Percentiles rank a stretch among this genome's conserved stretches.
Conservation (phyloP, 1,284 basidiomycete species). For the Ceratorhiza oryzae-sativae region DNA sequence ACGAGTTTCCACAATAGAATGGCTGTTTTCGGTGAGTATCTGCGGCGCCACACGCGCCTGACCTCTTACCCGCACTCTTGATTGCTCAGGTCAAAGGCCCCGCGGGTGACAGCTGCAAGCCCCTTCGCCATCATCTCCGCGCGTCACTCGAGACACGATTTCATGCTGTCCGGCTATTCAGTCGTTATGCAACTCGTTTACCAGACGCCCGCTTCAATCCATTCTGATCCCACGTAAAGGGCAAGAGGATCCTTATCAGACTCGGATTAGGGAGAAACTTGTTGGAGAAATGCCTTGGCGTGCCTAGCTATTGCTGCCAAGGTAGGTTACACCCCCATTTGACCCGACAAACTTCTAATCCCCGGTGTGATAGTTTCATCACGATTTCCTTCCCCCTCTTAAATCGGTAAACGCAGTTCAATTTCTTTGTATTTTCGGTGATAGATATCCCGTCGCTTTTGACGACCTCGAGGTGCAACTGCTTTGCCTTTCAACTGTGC, state of each 20-base stretch:
- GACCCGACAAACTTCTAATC: no score
- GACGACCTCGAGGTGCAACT: slow-evolving; percentile 24
- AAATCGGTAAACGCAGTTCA: slow-evolving; percentile 4
- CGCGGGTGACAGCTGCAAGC: background rate
- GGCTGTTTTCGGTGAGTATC: slow-evolving; percentile 11
- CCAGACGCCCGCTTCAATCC: background rate
- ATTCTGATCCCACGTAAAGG: slow-evolving; percentile 1
- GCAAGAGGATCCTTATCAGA: background rate
- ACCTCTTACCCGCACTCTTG: background rate
- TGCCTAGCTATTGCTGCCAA: slow-evolving; percentile 21
- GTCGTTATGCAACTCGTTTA: slow-evolving; percentile 20
- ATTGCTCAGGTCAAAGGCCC: slow-evolving; percentile 6
- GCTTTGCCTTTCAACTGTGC: background rate
- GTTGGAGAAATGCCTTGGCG: background rate
- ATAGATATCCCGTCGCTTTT: slow-evolving; percentile 7
- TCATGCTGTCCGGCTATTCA: slow-evolving; percentile 26
- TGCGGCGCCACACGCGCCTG: background rate
- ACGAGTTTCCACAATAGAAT: background rate
- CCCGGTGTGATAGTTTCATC: slow-evolving; percentile 6
- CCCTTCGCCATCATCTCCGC: slow-evolving; percentile 12
- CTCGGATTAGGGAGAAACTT: slow-evolving; percentile 3
- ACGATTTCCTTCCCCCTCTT: slow-evolving; percentile 23
- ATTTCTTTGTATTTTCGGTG: slow-evolving; percentile 2
- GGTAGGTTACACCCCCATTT: background rate
- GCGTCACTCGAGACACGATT: slow-evolving; percentile 26